Conservation (phyloP, 805 yeast genomes). For the Wickerhamiella sergipiensis region DNA sequence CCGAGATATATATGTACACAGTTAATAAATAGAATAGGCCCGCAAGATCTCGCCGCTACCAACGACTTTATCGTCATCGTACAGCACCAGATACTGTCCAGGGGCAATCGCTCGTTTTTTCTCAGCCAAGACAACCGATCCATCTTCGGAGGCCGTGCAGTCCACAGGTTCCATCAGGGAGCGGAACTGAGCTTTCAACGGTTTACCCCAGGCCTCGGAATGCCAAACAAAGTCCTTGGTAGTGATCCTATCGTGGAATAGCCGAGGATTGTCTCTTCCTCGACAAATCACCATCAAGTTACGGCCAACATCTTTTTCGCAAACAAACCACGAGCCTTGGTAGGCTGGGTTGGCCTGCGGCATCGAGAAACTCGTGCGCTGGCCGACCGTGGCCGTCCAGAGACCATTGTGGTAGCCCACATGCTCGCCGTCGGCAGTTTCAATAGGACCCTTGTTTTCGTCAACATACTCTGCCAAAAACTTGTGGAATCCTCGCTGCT, state of each 20-base stretch:
- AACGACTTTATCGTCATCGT: constrained; percentile 48
- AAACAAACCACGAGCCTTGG: constrained; percentile 77
- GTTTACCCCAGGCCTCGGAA: constrained; percentile 15
- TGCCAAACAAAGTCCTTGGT: constrained; percentile 42
- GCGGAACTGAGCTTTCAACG: constrained; percentile 47
- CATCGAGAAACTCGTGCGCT: constrained; percentile 62
- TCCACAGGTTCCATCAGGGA: constrained; percentile 53
- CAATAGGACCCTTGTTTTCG: constrained; percentile 62
- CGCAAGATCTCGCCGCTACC: constrained; percentile 31
- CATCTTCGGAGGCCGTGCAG: constrained; percentile 21
- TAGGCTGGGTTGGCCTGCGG: constrained; percentile 76
- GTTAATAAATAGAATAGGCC: neutral
- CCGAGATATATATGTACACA: too few species aligned
- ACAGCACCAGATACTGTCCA: constrained; percentile 75
- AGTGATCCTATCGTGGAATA: constrained; percentile 34
- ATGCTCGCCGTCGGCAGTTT: constrained; percentile 56
- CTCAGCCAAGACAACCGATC: constrained; percentile 30
- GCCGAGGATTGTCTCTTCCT: constrained; percentile 45
- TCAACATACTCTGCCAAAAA: constrained; percentile 65
- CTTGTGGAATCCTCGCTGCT: constrained; percentile 38
- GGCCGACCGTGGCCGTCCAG: constrained; percentile 95
- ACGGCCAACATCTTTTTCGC: constrained; percentile 46
- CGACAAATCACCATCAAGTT: constrained; percentile 72
- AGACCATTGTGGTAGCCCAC: constrained; percentile 80
- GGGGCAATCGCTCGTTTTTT: constrained; percentile 68